Evolutionary conservation across 805 yeast species (phyloP), one percentile per base, ranked within the genome.

Genomic region (Kluyveromyces aestuarii): DNA sequence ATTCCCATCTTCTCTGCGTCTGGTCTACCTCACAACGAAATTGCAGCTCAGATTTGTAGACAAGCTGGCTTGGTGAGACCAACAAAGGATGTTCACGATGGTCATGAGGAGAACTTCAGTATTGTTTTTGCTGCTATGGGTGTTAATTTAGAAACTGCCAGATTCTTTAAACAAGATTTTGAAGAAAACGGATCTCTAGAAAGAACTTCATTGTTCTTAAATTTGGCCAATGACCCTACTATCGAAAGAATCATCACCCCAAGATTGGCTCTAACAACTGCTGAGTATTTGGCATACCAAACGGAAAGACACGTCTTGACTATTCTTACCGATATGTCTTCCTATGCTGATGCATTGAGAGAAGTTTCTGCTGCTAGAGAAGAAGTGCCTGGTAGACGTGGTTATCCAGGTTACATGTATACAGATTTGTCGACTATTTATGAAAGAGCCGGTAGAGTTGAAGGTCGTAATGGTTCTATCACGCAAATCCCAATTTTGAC

Each of bases 351-450:
- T 70, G 99, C 99, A 39, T 76, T 93, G 67, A 90, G 99, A 83
- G 99, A 93, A 76, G 99, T 93, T 46, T 89, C 97, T 55, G 99
- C 99, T 53, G 99, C 99, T 44, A 89, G 99, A 79, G 99, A 93
- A 74, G 99, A 95, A 75, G 99, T 93, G 43, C 99, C 99, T 67
- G 99, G 99, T 79, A 89, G 99, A 81, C 89, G 99, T 83, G 99
- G 99, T 78, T 93, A 93, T 72, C 99, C 99, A 56, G 99, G 99
- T 86, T 93, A 93, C 72, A 93, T 93, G 99, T 93, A 93, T 75
- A 93, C 99, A 44, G 99, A 93, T 84, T 87, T 93, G 77, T 87
- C 98, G 46, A 93, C 98, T 46, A 89, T 93, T 64, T 93, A 93
- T 71, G 99, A 93, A 76, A 87, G 99, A 77, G 99, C 99, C 42